Base-by-base conservation (phyloP, 2,329 filamentous ascomycete species). In the Colletotrichum phormii region DNA sequence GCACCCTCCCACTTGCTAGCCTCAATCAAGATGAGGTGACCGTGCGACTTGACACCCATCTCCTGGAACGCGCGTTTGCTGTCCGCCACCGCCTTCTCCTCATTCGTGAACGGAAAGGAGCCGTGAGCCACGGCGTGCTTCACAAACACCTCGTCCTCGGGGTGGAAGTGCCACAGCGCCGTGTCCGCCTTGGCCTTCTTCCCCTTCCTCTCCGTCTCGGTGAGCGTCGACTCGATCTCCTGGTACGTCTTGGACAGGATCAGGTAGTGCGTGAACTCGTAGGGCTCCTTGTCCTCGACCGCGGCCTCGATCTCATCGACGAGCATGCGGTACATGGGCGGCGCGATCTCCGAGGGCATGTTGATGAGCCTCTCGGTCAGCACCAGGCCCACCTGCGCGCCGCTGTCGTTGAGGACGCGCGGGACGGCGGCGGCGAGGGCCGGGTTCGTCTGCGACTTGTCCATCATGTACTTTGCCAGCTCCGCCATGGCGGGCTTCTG, bases 41-140 rank as follows among this genome's bases (percentile, higher is more conserved):
- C 97, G 80, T 91, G 90, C 49, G 95, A 91, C 86, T 92, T 93
- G 78, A 99, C 92, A 1, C 97, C 97, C 85, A 95, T 86, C 77
- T 99, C 97, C 83, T 97, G 95, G 83, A 99, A 99, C 0, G 95
- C 94, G 74, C 97, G 88, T 88, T 97, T 98, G 79, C 95, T 95
- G 85, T 99, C 97, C 66, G 95, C 93, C 75, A 92, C 90, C 5
- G 92, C 90, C 77, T 97, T 94, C 59, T 93, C 93, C 71, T 94
- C 91, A 81, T 94, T 96, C 59, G 92, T 93, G 82, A 95, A 98
- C 22, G 93, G 89, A 80, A 92, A 97, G 64, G 88, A 90, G 31
- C 91, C 93, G 75, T 89, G 86, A 15, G 90, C 94, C 51, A 90
- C 74, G 3, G 95, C 93, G 83, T 96, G 89, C 79, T 91, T 91